Evolutionary conservation across 176 grass and related monocot species (phyloP), one percentile per base, ranked within the genome.

Genomic region (Elaeis guineensis): DNA sequence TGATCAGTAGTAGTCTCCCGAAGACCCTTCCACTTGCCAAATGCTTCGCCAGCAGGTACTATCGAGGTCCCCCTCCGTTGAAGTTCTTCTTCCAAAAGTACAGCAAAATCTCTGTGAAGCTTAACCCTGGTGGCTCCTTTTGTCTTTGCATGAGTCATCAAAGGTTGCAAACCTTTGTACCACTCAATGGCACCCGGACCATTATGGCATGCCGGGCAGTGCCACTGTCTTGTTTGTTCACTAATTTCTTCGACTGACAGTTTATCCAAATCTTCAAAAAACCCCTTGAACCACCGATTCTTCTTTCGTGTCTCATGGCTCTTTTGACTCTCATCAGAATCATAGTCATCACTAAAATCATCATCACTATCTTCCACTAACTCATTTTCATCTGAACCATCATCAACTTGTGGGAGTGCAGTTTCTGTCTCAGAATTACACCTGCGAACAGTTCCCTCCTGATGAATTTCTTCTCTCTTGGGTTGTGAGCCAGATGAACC

Each of bases 171-270:
- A 28, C 93, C 93, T 75, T 80, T 89, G 67, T 85, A 97, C 87
- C 93, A 97, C 1, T 81, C 81, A 35, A 97, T 92, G 44, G 87
- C 87, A 75, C 93, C 87, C 67, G 93, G 93, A 62, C 87, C 93
- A 39, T 97, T 91, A 69, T 81, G 59, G 76, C 87, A 97, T 67
- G 93, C 93, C 0, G 87, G 78, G 58, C 87, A 97, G 55, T 92
- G 87, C 76, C 76, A 92, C 51, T 66, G 73, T 55, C 79, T 80
- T 50, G 62, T 62, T 17, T 62, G 77, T 51, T 90, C 87, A 64
- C 74, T 85, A 52, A 92, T 76, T 30, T 92, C 75, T 18, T 98
- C 80, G 12, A 71, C 67, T 50, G 64, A 92, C 23, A 98, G 58
- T 20, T 57, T 69, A n/a, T 76, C 77, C 24, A 97, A 48, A 4